phyloP scores from a whole-genome alignment of 257 asterid species.

The Solanum rostratum region DNA sequence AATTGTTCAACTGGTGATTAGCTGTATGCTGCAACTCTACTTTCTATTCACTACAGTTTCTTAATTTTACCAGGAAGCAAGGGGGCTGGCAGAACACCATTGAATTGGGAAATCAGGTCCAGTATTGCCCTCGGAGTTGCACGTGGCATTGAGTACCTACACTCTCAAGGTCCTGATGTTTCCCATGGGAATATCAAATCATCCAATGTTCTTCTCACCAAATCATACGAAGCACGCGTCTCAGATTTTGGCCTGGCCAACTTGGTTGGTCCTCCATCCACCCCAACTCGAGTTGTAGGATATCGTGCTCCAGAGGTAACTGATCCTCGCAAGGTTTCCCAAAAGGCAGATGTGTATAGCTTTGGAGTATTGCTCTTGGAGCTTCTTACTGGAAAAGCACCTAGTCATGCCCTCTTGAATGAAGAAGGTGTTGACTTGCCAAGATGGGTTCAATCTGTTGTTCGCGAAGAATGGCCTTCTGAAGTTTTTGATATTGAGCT shows the following conservation, averaged over 20 bases:
- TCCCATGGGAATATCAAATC: conserved; percentile 79
- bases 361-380: conserved; percentile 63
- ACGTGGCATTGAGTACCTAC: conserved; percentile 62
- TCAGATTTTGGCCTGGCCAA: conserved; percentile 72
- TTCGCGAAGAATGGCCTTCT: conserved; percentile 72
- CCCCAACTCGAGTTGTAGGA: conserved; percentile 63
- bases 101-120: conserved; percentile 63
- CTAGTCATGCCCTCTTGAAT: conserved; percentile 63
- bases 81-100: conserved; percentile 65
- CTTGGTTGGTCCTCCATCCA: conserved; percentile 61
- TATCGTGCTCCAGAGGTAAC: conserved; percentile 88
- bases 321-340: conserved; percentile 65
- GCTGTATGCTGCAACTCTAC: background rate
- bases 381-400: conserved; percentile 83
- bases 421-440: conserved; percentile 86
- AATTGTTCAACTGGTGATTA: background rate
- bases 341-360: conserved; percentile 71
- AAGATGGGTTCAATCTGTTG: conserved; percentile 78
- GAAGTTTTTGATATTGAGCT: conserved; percentile 74
- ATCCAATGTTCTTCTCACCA: conserved; percentile 72
- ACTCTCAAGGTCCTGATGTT: conserved; percentile 39
- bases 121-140: conserved; percentile 73
- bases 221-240: conserved; percentile 46
- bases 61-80: conserved; percentile 49
- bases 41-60: background rate